Conservation (phyloP, 106 monocot genomes). For the Phalaenopsis equestris region DNA sequence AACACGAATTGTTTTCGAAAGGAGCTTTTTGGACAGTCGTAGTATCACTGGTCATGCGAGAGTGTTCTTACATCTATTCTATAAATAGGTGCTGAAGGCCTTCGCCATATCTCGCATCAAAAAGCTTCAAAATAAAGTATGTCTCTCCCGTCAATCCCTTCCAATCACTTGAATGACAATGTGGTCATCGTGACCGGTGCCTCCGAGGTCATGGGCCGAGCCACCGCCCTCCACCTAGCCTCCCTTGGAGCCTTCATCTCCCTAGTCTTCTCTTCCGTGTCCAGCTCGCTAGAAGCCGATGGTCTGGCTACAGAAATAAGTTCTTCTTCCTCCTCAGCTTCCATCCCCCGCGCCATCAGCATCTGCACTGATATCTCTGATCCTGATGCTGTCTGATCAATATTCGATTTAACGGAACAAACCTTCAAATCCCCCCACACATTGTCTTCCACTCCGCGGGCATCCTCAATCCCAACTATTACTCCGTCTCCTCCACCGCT, state of each 20-base stretch:
- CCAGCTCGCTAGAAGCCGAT: conserved; percentile 39
- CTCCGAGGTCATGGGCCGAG: conserved; percentile 54
- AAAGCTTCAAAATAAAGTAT: too few species aligned
- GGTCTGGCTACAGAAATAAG: conserved; percentile 31
- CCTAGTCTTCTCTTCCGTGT: conserved; percentile 26
- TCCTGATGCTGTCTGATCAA: conserved; percentile 23
- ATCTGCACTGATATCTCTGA: conserved; percentile 44
- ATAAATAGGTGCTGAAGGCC: too few species aligned
- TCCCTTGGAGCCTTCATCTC: conserved; percentile 53
- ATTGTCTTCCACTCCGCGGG: conserved; percentile 49
- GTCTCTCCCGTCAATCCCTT: neutral
- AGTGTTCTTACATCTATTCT: too few species aligned
- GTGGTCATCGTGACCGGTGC: conserved; percentile 66
- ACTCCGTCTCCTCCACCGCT: conserved; percentile 21
- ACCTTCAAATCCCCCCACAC: conserved; percentile 30
- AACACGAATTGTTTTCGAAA: too few species aligned
- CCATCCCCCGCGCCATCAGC: too few species aligned
- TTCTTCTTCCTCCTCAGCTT: too few species aligned
- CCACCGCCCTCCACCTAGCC: conserved; percentile 40
- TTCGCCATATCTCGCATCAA: too few species aligned
- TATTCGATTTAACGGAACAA: conserved; percentile 60
- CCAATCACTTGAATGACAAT: conserved; percentile 31
- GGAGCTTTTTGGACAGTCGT: too few species aligned
- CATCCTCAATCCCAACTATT: conserved; percentile 28
- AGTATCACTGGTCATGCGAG: too few species aligned